Evolutionary conservation across 768 basidiomycete genomes (phyloP).

Genomic region (Russula virescens): DNA sequence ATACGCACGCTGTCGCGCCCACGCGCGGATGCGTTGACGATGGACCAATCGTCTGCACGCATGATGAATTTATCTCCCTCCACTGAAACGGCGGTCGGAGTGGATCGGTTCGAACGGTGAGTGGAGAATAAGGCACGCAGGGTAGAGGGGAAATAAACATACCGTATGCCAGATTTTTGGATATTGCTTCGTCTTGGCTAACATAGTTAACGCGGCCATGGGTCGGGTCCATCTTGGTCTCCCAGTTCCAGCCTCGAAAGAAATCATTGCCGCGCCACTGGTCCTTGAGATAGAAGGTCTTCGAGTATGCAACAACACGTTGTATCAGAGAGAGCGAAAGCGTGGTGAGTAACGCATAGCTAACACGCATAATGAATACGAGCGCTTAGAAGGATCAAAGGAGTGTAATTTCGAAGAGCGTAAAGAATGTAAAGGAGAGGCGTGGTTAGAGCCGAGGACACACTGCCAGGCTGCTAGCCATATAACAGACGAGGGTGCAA

Average conservation of each 20-base stretch:
- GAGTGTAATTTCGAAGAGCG: no score
- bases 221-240: slow-evolving; percentile 50
- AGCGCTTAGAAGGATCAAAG: slow-evolving; percentile 23
- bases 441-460: slow-evolving; percentile 25
- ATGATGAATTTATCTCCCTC: slow-evolving; percentile 46
- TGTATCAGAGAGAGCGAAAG: slow-evolving; percentile 3
- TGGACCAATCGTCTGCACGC: slow-evolving; percentile 44
- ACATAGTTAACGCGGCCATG: slow-evolving; percentile 62
- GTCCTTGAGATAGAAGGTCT: slow-evolving; percentile 13
- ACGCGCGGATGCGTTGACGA: slow-evolving; percentile 35
- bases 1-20: slow-evolving; percentile 57
- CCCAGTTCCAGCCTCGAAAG: slow-evolving; percentile 43
- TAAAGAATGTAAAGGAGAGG: slow-evolving; percentile 28
- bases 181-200: slow-evolving; percentile 38
- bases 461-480: slow-evolving; percentile 3
- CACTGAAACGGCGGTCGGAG: slow-evolving; percentile 26
- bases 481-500: no score
- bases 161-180: slow-evolving; percentile 45
- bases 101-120: neutral
- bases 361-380: slow-evolving; percentile 31
- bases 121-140: neutral
- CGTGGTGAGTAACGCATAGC: slow-evolving; percentile 25
- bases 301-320: slow-evolving; percentile 1
- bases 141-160: slow-evolving; percentile 12
- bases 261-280: slow-evolving; percentile 38